A percentile compares a stretch with the other conserved stretches of the same genome.
Evolutionary conservation across 768 basidiomycete genomes (phyloP).

Genomic region (Mycena olivaceomarginata): DNA sequence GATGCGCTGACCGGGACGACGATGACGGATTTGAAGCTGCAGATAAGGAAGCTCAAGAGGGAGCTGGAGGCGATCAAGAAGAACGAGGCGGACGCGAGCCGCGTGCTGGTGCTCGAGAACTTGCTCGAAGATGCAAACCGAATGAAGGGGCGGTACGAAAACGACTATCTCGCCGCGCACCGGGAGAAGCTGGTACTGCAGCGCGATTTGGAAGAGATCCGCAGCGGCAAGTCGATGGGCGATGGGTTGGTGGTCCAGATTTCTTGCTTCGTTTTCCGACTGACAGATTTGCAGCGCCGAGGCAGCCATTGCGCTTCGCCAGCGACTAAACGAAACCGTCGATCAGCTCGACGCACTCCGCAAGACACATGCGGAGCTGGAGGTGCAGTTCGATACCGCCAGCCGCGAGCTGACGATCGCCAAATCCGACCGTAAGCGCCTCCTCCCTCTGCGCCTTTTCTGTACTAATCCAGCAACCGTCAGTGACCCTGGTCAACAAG

Average conservation of each 20-base stretch:
- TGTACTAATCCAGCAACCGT: conserved; percentile 24
- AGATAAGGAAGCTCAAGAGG: conserved; percentile 86
- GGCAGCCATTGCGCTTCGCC: conserved; percentile 91
- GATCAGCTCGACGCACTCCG: conserved; percentile 86
- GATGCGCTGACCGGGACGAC: conserved; percentile 89
- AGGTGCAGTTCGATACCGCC: conserved; percentile 79
- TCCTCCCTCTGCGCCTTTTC: not conserved
- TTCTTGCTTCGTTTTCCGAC: conserved; percentile 28
- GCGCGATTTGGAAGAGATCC: conserved; percentile 90
- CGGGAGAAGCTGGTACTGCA: conserved; percentile 88
- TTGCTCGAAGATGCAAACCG: conserved; percentile 93
- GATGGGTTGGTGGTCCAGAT: conserved; percentile 76
- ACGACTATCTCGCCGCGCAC: conserved; percentile 90
- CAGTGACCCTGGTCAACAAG: conserved; percentile 94
- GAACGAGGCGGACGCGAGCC: conserved; percentile 86
- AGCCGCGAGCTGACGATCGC: conserved; percentile 86
- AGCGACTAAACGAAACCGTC: conserved; percentile 90
- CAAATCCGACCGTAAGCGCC: conserved; percentile 86
- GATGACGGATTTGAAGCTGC: conserved; percentile 94
- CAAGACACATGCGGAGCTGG: conserved; percentile 81
- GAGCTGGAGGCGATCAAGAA: conserved; percentile 86
- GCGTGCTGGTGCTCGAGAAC: conserved; percentile 91
- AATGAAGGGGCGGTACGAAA: conserved; percentile 93
- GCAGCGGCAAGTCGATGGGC: conserved; percentile 88
- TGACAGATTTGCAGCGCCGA: conserved; percentile 74